Percentiles rank a stretch among this genome's conserved stretches.
Conservation (phyloP, 225 moss, liverwort and hornwort species). For the Straminergon stramineum region DNA sequence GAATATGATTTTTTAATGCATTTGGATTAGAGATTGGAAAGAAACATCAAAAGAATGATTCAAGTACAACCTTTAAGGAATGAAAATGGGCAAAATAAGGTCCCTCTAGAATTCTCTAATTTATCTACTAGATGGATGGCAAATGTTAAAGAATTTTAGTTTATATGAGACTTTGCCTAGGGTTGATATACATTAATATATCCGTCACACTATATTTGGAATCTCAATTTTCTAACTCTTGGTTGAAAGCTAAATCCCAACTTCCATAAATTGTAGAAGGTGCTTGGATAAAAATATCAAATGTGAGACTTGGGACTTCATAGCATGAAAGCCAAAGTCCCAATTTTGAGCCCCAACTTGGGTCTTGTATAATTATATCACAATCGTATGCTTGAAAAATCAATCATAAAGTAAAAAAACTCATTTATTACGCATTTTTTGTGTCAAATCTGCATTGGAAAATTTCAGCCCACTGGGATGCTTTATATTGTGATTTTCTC, state of each 20-base stretch:
- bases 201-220: fast-evolving
- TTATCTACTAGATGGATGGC: background rate
- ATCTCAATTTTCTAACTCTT: fast-evolving
- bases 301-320: background rate
- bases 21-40: background rate
- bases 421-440: background rate
- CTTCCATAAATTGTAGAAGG: fast-evolving
- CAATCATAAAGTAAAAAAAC: background rate
- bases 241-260: background rate
- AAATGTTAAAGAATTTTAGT: background rate
- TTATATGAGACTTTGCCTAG: background rate
- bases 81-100: background rate
- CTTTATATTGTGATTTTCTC: background rate
- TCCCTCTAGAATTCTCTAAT: fast-evolving
- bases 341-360: background rate
- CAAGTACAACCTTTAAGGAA: background rate
- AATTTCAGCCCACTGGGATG: fast-evolving
- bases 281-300: background rate
- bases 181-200: background rate
- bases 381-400: fast-evolving
- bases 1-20: background rate
- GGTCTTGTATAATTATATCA: too few species aligned
- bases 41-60: background rate
- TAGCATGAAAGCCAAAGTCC: background rate
- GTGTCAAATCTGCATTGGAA: background rate